Conservation (phyloP, 768 basidiomycete genomes). For the Asterophora parasitica region DNA sequence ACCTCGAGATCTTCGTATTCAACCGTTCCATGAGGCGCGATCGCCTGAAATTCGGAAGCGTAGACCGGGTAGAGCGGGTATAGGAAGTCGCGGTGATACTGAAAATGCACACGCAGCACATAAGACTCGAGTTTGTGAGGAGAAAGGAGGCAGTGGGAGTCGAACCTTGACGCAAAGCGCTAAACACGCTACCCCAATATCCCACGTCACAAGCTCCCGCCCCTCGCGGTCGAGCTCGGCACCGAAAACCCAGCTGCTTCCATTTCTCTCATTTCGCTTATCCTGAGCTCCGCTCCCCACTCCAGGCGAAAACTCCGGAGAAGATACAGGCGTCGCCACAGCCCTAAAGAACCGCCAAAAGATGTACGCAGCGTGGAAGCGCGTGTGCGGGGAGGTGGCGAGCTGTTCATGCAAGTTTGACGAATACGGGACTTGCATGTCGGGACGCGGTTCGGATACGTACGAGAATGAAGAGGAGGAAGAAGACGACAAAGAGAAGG, state of each 20-base stretch:
- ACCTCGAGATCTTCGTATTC: conserved; percentile 53
- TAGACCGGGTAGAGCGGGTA: conserved; percentile 49
- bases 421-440: conserved; percentile 10
- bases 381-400: conserved; percentile 47
- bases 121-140: not conserved
- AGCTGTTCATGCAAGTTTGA: conserved; percentile 50
- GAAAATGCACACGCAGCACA: not conserved
- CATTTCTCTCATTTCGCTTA: not conserved
- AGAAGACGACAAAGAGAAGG: conserved; percentile 8
- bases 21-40: conserved; percentile 15
- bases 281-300: not conserved
- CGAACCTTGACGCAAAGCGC: conserved; percentile 58
- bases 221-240: conserved; percentile 21
- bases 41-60: conserved; percentile 38
- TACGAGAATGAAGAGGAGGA: conserved; percentile 6
- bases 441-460: not conserved
- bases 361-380: conserved; percentile 61
- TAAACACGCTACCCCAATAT: conserved; percentile 53
- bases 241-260: conserved; percentile 1
- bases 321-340: conserved; percentile 19
- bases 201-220: conserved; percentile 43
- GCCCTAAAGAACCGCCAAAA: conserved; percentile 53
- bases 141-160: not conserved
- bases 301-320: not conserved
- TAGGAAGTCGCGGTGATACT: conserved; percentile 65